Conservation (phyloP, 257 asterid genomes). For the Anisodus tanguticus region DNA sequence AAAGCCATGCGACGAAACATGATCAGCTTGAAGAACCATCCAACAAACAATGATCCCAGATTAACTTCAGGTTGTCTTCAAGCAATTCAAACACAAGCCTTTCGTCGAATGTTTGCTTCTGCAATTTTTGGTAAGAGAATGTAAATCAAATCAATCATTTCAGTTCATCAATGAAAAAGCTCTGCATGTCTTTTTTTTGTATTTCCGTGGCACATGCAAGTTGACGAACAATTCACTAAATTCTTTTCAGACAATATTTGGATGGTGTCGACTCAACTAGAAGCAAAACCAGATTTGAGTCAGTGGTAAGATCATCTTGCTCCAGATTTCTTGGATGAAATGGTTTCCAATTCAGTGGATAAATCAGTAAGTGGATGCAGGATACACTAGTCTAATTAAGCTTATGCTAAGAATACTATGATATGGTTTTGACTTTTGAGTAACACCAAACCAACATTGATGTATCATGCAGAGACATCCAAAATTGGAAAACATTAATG, state of each 20-base stretch:
- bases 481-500: neutral
- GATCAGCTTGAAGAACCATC: constrained; percentile 31
- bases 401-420: neutral
- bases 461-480: neutral
- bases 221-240: neutral
- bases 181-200: neutral
- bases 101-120: constrained; percentile 37
- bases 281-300: neutral
- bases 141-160: constrained; percentile 5
- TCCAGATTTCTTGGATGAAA: neutral
- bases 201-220: neutral
- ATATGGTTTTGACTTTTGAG: neutral
- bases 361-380: neutral
- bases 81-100: constrained; percentile 42
- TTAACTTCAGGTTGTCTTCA: constrained; percentile 43
- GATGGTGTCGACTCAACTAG: neutral
- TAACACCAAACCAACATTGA: neutral
- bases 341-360: neutral
- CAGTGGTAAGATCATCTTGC: neutral
- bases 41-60: constrained; percentile 45
- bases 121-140: constrained; percentile 31
- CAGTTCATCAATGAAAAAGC: neutral
- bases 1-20: neutral
- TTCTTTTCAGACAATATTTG: neutral
- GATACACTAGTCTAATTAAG: neutral